A percentile compares a stretch with the other conserved stretches of the same genome.
Conservation (phyloP, 2,329 filamentous ascomycete genomes). For the Aspergillus costaricaensis region DNA sequence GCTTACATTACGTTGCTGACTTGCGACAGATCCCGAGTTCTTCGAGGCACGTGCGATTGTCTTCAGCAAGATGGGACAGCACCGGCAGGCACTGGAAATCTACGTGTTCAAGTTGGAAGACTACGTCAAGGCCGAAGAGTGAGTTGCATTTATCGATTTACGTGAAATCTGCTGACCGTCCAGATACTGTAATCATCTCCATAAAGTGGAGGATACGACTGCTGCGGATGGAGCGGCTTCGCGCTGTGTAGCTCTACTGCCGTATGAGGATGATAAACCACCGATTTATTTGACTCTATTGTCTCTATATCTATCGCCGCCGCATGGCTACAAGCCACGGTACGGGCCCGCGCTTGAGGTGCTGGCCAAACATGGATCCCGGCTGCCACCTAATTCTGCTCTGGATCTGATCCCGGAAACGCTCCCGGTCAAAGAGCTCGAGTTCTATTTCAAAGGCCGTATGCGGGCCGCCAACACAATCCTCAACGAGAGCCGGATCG, state of each 20-base stretch:
- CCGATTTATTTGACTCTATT: slow-evolving; percentile 93
- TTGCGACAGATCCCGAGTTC: slow-evolving; percentile 70
- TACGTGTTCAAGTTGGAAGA: slow-evolving; percentile 94
- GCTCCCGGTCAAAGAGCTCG: slow-evolving; percentile 75
- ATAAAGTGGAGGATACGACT: slow-evolving; percentile 60
- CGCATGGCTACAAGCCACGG: slow-evolving; percentile 69
- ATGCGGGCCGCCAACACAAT: slow-evolving; percentile 83
- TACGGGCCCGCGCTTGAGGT: slow-evolving; percentile 80
- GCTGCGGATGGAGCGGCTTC: slow-evolving; percentile 36
- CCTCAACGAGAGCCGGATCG: slow-evolving; percentile 77
- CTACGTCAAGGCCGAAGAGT: slow-evolving; percentile 91
- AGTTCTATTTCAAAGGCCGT: slow-evolving; percentile 87
- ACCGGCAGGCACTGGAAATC: slow-evolving; percentile 94
- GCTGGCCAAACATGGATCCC: slow-evolving; percentile 88
- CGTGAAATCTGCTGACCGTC: background rate
- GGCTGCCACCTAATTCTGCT: slow-evolving; percentile 83
- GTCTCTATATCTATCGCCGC: slow-evolving; percentile 83
- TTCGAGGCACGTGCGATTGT: slow-evolving; percentile 89
- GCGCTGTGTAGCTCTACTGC: slow-evolving; percentile 44
- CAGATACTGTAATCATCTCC: slow-evolving; percentile 86
- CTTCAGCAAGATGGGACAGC: slow-evolving; percentile 90
- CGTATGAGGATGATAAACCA: slow-evolving; percentile 56
- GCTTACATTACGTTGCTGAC: background rate
- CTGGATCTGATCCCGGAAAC: slow-evolving; percentile 80
- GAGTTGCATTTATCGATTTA: slow-evolving; percentile 36